A percentile compares a stretch with the other conserved stretches of the same genome.
Conservation (phyloP, 2,329 filamentous ascomycete species). For the Trichophyton benhamiae region DNA sequence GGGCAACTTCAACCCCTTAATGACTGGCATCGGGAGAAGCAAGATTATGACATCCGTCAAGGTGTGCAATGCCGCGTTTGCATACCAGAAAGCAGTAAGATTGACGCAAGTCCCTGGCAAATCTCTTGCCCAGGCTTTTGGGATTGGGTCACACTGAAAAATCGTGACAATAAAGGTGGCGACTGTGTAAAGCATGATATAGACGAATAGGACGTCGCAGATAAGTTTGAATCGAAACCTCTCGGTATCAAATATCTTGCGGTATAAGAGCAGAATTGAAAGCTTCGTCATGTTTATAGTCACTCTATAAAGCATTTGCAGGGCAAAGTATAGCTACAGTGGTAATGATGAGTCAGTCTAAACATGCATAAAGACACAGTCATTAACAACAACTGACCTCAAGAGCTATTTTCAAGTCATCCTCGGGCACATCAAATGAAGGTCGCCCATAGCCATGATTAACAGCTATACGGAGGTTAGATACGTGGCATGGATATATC, state of each 20-base stretch:
- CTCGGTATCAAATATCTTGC: constrained; percentile 38
- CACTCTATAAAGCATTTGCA: constrained; percentile 44
- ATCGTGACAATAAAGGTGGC: constrained; percentile 37
- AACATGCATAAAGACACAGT: background rate
- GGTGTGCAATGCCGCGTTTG: constrained; percentile 33
- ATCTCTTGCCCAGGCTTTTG: constrained; percentile 36
- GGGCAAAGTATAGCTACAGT: constrained; percentile 38
- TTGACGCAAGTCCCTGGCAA: constrained; percentile 34
- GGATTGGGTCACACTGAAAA: constrained; percentile 41
- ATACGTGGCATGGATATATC: background rate
- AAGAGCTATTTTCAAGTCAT: constrained; percentile 17
- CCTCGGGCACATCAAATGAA: constrained; percentile 11
- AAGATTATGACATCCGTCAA: constrained; percentile 25
- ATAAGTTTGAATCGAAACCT: constrained; percentile 39
- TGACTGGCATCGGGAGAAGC: constrained; percentile 23
- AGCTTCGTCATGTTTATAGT: constrained; percentile 43
- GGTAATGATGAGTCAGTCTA: background rate
- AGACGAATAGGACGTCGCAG: constrained; percentile 31
- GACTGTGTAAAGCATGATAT: constrained; percentile 38
- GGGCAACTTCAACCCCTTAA: constrained; percentile 21
- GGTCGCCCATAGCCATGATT: constrained; percentile 21
- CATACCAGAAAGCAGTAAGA: constrained; percentile 38
- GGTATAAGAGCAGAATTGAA: constrained; percentile 43
- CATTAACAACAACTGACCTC: constrained; percentile 14
- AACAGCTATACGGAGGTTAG: constrained; percentile 13